Evolutionary conservation across 2,329 filamentous ascomycete species (phyloP).

Genomic region (Tolypocladium tropicale): DNA sequence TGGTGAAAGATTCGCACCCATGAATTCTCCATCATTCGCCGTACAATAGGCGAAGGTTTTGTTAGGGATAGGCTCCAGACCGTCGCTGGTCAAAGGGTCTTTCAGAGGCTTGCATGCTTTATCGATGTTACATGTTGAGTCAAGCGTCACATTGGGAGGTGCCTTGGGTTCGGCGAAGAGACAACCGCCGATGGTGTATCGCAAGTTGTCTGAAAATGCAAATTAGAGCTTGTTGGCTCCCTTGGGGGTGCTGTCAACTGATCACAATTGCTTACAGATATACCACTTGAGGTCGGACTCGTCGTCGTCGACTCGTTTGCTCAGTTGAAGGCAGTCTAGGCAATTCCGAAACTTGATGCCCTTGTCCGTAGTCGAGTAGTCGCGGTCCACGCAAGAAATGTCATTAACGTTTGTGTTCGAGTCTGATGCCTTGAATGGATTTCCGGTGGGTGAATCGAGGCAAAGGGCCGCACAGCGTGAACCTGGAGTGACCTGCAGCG

Average conservation of each 20-base stretch:
- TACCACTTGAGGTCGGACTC: slow-evolving; percentile 36
- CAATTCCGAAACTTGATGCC: slow-evolving; percentile 39
- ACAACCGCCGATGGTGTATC: slow-evolving; percentile 37
- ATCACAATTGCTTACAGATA: no score
- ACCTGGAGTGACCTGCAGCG: slow-evolving; percentile 37
- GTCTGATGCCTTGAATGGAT: slow-evolving; percentile 20
- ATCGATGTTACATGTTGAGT: slow-evolving; percentile 33
- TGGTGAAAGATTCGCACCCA: slow-evolving; percentile 16
- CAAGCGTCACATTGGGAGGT: slow-evolving; percentile 15
- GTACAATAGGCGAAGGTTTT: slow-evolving; percentile 30
- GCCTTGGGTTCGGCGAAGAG: slow-evolving; percentile 27
- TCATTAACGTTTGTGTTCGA: slow-evolving; percentile 35
- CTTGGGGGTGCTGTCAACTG: no score
- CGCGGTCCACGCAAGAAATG: slow-evolving; percentile 32
- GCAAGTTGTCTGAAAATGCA: slow-evolving; percentile 35
- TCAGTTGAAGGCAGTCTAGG: slow-evolving; percentile 34
- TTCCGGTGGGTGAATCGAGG: slow-evolving; percentile 23
- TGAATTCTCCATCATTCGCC: slow-evolving; percentile 23
- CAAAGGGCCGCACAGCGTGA: slow-evolving; percentile 40
- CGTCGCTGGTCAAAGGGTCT: slow-evolving; percentile 22
- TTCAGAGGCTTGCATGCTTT: slow-evolving; percentile 30
- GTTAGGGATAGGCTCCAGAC: slow-evolving; percentile 9
- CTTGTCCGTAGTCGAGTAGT: slow-evolving; percentile 22
- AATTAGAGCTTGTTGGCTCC: no score
- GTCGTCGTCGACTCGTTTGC: slow-evolving; percentile 24